Evolutionary conservation across 2,329 filamentous ascomycete genomes (phyloP).

Genomic region (Zymoseptoria tritici): DNA sequence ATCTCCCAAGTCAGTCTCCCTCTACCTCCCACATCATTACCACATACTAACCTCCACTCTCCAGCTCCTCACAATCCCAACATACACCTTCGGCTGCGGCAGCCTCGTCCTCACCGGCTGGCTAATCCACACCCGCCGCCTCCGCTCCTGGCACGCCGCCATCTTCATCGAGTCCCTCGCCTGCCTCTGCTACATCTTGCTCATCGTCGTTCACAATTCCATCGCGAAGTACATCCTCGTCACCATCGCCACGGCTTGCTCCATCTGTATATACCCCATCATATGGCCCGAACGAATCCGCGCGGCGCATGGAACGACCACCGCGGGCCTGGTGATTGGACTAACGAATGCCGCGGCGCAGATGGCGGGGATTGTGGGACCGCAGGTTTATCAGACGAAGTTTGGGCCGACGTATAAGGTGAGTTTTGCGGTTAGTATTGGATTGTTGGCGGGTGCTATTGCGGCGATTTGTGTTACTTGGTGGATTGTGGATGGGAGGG

Average conservation of each 20-base stretch:
- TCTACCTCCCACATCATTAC: no score
- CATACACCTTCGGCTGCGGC: slow-evolving; percentile 18
- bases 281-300: slow-evolving; percentile 38
- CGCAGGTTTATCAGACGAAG: slow-evolving; percentile 35
- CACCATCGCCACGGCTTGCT: slow-evolving; percentile 35
- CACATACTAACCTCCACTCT: no score
- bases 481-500: slow-evolving; percentile 10
- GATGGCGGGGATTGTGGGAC: slow-evolving; percentile 35
- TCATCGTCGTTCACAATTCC: slow-evolving; percentile 31
- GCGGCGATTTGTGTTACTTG: slow-evolving; percentile 15
- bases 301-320: slow-evolving; percentile 34
- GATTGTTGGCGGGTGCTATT: slow-evolving; percentile 27
- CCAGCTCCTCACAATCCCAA: slow-evolving; percentile 36
- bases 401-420: slow-evolving; percentile 35
- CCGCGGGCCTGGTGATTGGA: slow-evolving; percentile 33
- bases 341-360: slow-evolving; percentile 32
- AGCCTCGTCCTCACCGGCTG: slow-evolving; percentile 15
- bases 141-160: slow-evolving; percentile 17
- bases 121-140: slow-evolving; percentile 11
- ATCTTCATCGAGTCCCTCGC: slow-evolving; percentile 28
- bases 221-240: slow-evolving; percentile 36
- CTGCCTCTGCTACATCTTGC: slow-evolving; percentile 35
- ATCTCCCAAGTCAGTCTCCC: slow-evolving; percentile 19
- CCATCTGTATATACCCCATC: slow-evolving; percentile 34
- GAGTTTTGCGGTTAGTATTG: slow-evolving; percentile 33